These are phyloP conservation scores for Orbilia blumenaviensis DNA, from an alignment of 2,329 filamentous ascomycete genomes.

Conservation along the genomic window DNA sequence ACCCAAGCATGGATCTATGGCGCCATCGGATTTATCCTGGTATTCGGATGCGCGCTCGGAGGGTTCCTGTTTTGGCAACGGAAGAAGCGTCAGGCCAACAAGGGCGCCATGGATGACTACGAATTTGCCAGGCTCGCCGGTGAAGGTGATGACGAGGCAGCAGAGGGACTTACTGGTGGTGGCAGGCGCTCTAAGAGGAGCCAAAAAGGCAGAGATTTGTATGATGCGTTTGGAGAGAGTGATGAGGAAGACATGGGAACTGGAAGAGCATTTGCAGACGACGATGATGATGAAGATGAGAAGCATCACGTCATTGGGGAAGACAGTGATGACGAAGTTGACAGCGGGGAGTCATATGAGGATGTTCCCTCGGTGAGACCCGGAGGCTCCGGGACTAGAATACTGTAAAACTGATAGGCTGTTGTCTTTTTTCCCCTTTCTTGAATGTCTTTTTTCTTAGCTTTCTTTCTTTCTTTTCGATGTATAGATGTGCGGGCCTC, in stretches of 20 bases:
- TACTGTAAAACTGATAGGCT: slow-evolving; percentile 29
- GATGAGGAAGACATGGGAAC: slow-evolving; percentile 73
- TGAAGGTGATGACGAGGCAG: slow-evolving; percentile 74
- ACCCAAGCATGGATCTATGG: slow-evolving; percentile 96
- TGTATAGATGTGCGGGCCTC: slow-evolving; percentile 40
- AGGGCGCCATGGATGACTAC: slow-evolving; percentile 76
- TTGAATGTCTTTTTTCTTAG: too few relatives aligned
- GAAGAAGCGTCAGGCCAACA: slow-evolving; percentile 74
- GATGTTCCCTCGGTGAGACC: slow-evolving; percentile 50
- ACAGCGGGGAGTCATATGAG: slow-evolving; percentile 56
- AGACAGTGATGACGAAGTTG: slow-evolving; percentile 55
- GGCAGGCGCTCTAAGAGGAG: slow-evolving; percentile 60
- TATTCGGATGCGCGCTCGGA: slow-evolving; percentile 84
- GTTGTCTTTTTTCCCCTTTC: slow-evolving; percentile 2
- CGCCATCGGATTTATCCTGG: slow-evolving; percentile 79
- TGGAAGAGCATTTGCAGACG: slow-evolving; percentile 61
- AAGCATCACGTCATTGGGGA: slow-evolving; percentile 58
- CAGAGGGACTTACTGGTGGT: slow-evolving; percentile 65
- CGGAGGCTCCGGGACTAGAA: slow-evolving; percentile 22
- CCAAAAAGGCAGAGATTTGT: slow-evolving; percentile 82
- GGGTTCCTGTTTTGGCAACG: slow-evolving; percentile 83
- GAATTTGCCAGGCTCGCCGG: slow-evolving; percentile 85
- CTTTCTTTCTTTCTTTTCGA: background rate
- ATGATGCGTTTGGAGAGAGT: slow-evolving; percentile 95
- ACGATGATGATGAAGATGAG: slow-evolving; percentile 61